These are phyloP conservation scores for Omphalotus guepiniiformis DNA, from an alignment of 768 basidiomycete species.

Conservation along the genomic window DNA sequence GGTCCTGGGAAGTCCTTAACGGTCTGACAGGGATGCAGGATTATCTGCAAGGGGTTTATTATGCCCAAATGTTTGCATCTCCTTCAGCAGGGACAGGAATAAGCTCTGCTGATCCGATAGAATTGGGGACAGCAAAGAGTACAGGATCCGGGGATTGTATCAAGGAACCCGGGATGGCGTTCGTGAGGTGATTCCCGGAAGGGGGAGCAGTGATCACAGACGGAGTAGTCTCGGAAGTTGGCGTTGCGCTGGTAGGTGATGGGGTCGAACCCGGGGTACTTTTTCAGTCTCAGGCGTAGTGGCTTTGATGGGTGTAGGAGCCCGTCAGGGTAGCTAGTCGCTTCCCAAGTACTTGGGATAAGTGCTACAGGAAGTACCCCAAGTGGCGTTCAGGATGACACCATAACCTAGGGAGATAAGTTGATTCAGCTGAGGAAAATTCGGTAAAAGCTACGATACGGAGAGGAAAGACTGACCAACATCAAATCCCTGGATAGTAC, in stretches of 20 bases:
- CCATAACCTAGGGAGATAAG: constrained; percentile 49
- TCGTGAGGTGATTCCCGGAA: not conserved
- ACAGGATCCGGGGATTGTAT: no score
- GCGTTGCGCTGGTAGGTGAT: not conserved
- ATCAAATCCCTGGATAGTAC: constrained; percentile 68
- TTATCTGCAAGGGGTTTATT: no score
- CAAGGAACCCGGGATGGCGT: not conserved
- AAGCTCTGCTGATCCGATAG: no score
- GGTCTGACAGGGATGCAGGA: no score
- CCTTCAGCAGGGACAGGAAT: no score
- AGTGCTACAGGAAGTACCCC: constrained; percentile 75
- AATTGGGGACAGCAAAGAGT: no score
- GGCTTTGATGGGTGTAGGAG: not conserved
- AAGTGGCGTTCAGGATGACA: constrained; percentile 75
- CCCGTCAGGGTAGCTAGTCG: constrained; percentile 12
- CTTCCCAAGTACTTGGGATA: constrained; percentile 67
- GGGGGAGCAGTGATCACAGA: not conserved
- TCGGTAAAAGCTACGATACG: not conserved
- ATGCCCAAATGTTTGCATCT: no score
- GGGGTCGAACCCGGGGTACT: not conserved
- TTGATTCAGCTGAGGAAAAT: constrained; percentile 8
- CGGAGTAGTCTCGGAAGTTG: not conserved
- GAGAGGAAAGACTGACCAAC: constrained; percentile 39
- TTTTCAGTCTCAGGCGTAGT: not conserved
- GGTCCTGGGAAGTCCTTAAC: no score